Evolutionary conservation across 305 asterid species (phyloP), one percentile per base, ranked within the genome.

Genomic region (Fraxinus sp.): DNA sequence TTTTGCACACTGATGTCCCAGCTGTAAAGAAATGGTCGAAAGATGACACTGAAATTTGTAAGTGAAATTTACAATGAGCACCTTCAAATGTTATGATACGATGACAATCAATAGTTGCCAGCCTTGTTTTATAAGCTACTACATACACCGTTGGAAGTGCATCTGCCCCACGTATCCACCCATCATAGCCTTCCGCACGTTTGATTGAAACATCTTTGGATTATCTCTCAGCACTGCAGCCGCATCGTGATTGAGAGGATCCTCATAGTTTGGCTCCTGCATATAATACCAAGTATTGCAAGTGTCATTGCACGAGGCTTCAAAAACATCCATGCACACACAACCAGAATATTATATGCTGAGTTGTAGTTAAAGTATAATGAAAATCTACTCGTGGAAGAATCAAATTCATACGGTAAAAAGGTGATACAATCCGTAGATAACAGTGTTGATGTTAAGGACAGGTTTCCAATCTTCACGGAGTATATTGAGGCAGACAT

Each of bases 391-490:
- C 72, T 22, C 1, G 44, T 41, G 7, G 37, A 24, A 36, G 26
- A 30, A 82, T 39, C 24, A 77, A 30, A 44, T 32, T 64, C 72
- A 64, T 92, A 95, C 99, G 87, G 97, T 95, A 89, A 93, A 95
- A 70, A 95, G 97, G 88, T 95, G 98, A 78, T 87, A 93, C 30
- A 94, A 83, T 49, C 99, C 98, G 52, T 95, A 95, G 20, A 94
- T 92, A 13, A 95, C 86, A 14, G 97, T 92, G 88, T 92, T 95
- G 81, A 95, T 95, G 91, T 86, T 95, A 49, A 95, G 91, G 86
- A 95, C 98, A 0, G 99, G 99, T 82, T 95, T 95, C 98, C 99
- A 94, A 87, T 95, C 99, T 89, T 95, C 99, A 26, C 99, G 93
- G 74, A 94, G 99, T 90, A 95, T 94, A 95, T 95, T 95, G 79